Percentiles rank a stretch among this genome's conserved stretches.
These are phyloP conservation scores for Selaginella tamariscina DNA, from an alignment of 75 land plant genomes.

Conservation along the genomic window DNA sequence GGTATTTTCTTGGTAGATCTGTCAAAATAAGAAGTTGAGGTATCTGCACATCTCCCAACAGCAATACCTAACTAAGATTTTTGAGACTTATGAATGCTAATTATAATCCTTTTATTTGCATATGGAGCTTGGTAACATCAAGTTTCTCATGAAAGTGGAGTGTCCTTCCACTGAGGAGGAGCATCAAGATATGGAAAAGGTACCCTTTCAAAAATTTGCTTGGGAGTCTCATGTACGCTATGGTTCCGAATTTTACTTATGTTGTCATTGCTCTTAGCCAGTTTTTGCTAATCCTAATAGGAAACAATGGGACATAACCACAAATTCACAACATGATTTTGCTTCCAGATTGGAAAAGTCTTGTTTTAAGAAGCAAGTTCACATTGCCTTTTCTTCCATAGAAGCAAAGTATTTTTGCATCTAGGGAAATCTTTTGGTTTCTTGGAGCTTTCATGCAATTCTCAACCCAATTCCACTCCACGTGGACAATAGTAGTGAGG, in stretches of 20 bases:
- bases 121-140: background rate
- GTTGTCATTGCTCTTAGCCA: slow-evolving; percentile 1
- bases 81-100: background rate
- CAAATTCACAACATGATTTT: background rate
- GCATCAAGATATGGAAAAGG: background rate
- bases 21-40: background rate
- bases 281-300: background rate
- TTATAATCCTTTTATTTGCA: background rate
- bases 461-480: background rate
- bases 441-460: background rate
- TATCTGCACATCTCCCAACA: background rate
- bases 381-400: background rate
- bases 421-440: background rate
- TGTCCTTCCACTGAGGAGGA: background rate
- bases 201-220: background rate
- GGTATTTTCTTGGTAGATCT: background rate
- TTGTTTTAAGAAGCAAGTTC: background rate
- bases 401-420: background rate
- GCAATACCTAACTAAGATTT: background rate
- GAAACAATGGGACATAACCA: background rate
- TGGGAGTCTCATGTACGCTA: background rate
- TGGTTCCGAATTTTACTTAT: background rate
- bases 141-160: background rate
- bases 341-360: background rate
- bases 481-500: background rate